Conservation (phyloP, 257 asterid species). For the Jaltomata sinuosa region DNA sequence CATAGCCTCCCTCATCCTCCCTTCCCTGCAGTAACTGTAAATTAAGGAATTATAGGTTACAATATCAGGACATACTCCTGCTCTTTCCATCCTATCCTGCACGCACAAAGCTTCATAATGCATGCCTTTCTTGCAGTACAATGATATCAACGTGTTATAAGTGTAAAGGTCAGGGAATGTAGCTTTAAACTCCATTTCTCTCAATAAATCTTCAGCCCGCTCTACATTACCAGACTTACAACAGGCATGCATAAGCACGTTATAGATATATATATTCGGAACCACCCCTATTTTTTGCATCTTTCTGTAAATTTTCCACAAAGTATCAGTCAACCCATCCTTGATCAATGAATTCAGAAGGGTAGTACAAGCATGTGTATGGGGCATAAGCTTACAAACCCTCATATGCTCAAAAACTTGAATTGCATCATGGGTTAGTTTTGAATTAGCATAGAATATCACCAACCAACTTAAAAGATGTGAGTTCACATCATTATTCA, state of each 20-base stretch:
- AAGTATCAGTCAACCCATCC: slow-evolving; percentile 52
- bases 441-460: slow-evolving; percentile 65
- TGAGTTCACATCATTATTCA: slow-evolving; percentile 51
- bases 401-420: slow-evolving; percentile 87
- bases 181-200: slow-evolving; percentile 60
- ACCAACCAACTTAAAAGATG: slow-evolving; percentile 92
- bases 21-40: slow-evolving; percentile 72
- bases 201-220: slow-evolving; percentile 56
- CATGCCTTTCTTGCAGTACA: slow-evolving; percentile 86
- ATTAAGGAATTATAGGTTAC: slow-evolving; percentile 77
- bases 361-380: slow-evolving; percentile 76
- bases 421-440: slow-evolving; percentile 60
- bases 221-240: slow-evolving; percentile 61
- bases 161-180: slow-evolving; percentile 71
- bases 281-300: slow-evolving; percentile 57
- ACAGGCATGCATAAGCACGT: slow-evolving; percentile 82
- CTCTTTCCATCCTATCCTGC: slow-evolving; percentile 76
- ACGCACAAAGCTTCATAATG: slow-evolving; percentile 80
- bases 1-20: slow-evolving; percentile 84
- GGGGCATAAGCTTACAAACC: slow-evolving; percentile 52
- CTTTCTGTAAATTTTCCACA: slow-evolving; percentile 68
- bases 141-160: slow-evolving; percentile 63
- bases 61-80: slow-evolving; percentile 64
- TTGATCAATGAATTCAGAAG: slow-evolving; percentile 75
- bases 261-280: slow-evolving; percentile 68